Percentiles rank a stretch among this genome's conserved stretches.
Conservation (phyloP, 2,329 filamentous ascomycete genomes). For the Sporothrix pallida region DNA sequence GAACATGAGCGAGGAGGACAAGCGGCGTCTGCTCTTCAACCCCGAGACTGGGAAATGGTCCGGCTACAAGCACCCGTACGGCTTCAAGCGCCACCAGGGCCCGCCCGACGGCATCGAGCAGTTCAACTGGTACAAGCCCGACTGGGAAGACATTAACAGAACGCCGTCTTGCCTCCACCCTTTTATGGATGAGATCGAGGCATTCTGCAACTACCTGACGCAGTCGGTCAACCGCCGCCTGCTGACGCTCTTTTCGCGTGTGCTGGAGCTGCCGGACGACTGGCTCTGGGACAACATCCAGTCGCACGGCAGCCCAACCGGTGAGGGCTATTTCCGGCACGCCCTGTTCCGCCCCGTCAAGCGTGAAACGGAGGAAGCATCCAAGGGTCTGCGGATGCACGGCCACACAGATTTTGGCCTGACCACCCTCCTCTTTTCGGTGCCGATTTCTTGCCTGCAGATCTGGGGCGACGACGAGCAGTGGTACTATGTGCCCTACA, state of each 20-base stretch:
- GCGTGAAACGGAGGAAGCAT: slow-evolving; percentile 44
- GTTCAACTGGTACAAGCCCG: slow-evolving; percentile 58
- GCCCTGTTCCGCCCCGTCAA: slow-evolving; percentile 50
- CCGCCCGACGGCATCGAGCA: slow-evolving; percentile 58
- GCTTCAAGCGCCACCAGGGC: slow-evolving; percentile 53
- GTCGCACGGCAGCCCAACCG: slow-evolving; percentile 50
- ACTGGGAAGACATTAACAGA: slow-evolving; percentile 52
- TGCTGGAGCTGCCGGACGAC: slow-evolving; percentile 52
- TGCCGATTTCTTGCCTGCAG: slow-evolving; percentile 55
- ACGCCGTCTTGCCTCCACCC: slow-evolving; percentile 54
- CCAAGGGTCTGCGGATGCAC: slow-evolving; percentile 51
- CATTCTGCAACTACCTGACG: slow-evolving; percentile 54
- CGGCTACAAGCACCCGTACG: slow-evolving; percentile 57
- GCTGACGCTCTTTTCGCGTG: slow-evolving; percentile 50
- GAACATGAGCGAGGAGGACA: slow-evolving; percentile 58
- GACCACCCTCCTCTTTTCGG: slow-evolving; percentile 54
- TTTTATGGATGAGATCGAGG: slow-evolving; percentile 57
- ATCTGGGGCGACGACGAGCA: slow-evolving; percentile 52
- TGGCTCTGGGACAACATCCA: slow-evolving; percentile 54
- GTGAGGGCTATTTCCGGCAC: slow-evolving; percentile 55
- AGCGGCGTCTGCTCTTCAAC: slow-evolving; percentile 54
- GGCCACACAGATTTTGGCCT: slow-evolving; percentile 57
- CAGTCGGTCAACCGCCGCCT: slow-evolving; percentile 54
- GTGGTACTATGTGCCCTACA: slow-evolving; percentile 55
- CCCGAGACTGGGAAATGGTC: slow-evolving; percentile 57